Evolutionary conservation across 441 rosid species (phyloP).

Genomic region (Corymbia calophylla): DNA sequence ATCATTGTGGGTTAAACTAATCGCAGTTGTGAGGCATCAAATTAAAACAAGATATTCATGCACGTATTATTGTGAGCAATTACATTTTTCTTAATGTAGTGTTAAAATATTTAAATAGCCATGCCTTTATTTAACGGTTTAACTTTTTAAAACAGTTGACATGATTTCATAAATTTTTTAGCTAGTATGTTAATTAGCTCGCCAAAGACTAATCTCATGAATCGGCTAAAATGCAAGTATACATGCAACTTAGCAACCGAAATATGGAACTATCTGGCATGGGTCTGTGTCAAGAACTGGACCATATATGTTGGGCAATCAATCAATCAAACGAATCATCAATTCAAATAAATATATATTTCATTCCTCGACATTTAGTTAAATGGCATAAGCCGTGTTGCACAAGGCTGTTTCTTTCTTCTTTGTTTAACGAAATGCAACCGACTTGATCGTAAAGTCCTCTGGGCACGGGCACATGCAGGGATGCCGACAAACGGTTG

Average conservation of each 20-base stretch:
- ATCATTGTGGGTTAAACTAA: not conserved
- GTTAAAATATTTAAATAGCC: not conserved
- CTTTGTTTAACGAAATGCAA: not conserved
- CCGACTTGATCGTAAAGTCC: not conserved
- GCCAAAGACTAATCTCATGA: not conserved
- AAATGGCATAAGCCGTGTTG: not conserved
- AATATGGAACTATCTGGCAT: not conserved
- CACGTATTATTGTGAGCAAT: not conserved
- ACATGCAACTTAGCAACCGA: not conserved
- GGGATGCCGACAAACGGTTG: not conserved
- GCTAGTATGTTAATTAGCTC: not conserved
- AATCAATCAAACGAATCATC: not conserved
- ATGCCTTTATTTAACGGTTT: accelerated
- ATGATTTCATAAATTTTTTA: accelerated
- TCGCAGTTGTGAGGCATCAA: not conserved
- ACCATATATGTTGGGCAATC: not conserved
- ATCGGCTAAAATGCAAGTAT: not conserved
- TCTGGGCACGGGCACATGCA: not conserved
- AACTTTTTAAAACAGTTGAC: not conserved
- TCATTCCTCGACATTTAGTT: not conserved
- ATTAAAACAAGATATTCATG: not conserved
- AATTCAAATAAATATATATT: not conserved
- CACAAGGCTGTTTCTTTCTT: not conserved
- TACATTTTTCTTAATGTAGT: not conserved
- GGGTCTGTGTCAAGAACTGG: not conserved